These are phyloP conservation scores for Exobasidium rhododendri DNA, from an alignment of 1,284 basidiomycete species.

Conservation along the genomic window DNA sequence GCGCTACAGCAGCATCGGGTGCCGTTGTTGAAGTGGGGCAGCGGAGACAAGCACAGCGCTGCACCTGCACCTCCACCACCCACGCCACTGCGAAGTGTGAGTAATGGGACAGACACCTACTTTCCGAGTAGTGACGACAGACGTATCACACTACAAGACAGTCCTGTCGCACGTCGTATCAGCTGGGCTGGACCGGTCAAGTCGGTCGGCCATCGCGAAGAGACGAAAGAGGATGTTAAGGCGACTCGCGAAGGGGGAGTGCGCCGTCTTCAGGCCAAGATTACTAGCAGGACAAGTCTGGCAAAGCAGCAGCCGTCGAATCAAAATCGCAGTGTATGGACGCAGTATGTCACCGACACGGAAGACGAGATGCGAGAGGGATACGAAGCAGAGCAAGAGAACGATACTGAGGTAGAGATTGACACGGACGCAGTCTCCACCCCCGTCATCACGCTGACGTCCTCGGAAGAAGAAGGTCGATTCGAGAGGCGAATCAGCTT, in stretches of 20 bases:
- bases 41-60: background rate
- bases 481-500: conserved; percentile 2
- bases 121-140: background rate
- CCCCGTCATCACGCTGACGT: background rate
- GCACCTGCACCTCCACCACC: too few species aligned
- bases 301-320: background rate
- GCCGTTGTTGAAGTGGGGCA: background rate
- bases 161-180: background rate
- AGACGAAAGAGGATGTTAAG: background rate
- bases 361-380: background rate
- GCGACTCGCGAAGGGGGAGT: background rate
- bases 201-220: background rate
- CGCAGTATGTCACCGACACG: background rate
- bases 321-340: background rate
- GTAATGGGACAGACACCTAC: background rate
- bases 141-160: background rate
- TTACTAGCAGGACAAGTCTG: background rate
- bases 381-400: background rate
- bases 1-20: background rate
- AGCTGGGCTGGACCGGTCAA: background rate
- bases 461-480: conserved; percentile 2
- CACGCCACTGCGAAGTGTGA: background rate
- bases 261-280: background rate
- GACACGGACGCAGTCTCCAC: background rate
- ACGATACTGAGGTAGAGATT: background rate